Base-by-base conservation (phyloP, 805 yeast species). In the Saccharomyces jurei region DNA sequence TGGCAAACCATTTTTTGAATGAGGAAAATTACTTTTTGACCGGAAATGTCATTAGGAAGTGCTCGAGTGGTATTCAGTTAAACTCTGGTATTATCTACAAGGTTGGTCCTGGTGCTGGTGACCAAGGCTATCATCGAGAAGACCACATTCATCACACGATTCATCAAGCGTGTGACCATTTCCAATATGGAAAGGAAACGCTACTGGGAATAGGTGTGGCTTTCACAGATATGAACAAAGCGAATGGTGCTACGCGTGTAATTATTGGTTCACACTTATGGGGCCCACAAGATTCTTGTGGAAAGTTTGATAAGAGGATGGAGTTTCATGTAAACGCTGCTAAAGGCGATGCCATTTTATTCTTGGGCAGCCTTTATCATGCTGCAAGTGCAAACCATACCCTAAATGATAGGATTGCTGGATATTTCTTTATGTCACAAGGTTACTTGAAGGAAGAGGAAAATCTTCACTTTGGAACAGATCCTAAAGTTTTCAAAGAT, bases 181-280 rank as follows among this genome's bases (percentile, higher is more conserved):
- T 53, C 30, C 55, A 57, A 48, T 53, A 55, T 46, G 60, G 60
- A 8, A 56, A 57, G 49, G 58, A 57, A 31, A 25, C 57, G 14
- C 55, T 47, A 25, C 30, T 57, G 14, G 60, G 60, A 21, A 46
- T 52, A 36, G 58, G 54, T 17, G 51, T 57, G 14, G 60, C 60
- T 13, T 49, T 57, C 47, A 57, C 60, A 30, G 53, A 56, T 10
- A 58, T 56, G 61, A 63, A 60, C 27, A 65, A 58, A 36, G 62
- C 50, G 13, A 68, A 67, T 55, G 71, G 72, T 3, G 71, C 70
- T 25, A 67, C 72, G 3, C 58, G 70, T 49, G 66, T 67, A 44
- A 63, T 70, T 36, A 65, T 70, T 4, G 74, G 74, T 8, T 69
- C 73, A 21, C 74, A 70, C 54, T 57, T 63, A 31, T 68, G 71